phyloP scores from a whole-genome alignment of 1,284 basidiomycete species.

The Ustilago lituana region DNA sequence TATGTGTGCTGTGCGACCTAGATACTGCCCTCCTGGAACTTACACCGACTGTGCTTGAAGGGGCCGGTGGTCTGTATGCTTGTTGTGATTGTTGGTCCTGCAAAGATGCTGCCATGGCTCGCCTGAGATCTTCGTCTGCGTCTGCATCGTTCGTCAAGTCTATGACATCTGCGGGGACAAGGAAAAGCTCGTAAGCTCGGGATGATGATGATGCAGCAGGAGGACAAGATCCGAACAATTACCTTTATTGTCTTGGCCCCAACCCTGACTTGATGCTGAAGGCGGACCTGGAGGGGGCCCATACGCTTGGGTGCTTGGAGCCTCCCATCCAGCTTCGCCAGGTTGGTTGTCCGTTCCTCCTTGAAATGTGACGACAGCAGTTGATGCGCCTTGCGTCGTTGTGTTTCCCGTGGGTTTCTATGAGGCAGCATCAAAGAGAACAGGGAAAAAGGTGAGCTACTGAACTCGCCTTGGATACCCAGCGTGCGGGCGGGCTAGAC shows the following conservation, averaged over 20 bases:
- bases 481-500: background rate
- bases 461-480: background rate
- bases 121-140: constrained; percentile 36
- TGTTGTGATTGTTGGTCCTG: constrained; percentile 35
- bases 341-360: background rate
- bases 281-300: constrained; percentile 25
- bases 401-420: background rate
- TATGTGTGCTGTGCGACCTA: background rate
- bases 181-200: background rate
- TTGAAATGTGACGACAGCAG: constrained; percentile 21
- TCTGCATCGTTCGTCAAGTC: constrained; percentile 43
- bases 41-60: constrained; percentile 40
- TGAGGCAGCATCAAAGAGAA: background rate
- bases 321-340: constrained; percentile 18
- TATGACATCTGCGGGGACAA: constrained; percentile 21
- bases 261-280: constrained; percentile 7
- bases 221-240: background rate
- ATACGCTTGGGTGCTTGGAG: constrained; percentile 11
- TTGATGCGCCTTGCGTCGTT: constrained; percentile 15
- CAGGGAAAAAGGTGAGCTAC: background rate
- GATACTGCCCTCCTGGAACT: constrained; percentile 9
- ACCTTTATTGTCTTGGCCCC: constrained; percentile 26
- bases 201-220: background rate
- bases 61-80: constrained; percentile 24
- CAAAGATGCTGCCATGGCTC: constrained; percentile 43